These are phyloP conservation scores for Leccinum subtestaceum DNA, from an alignment of 768 basidiomycete species.

Conservation along the genomic window DNA sequence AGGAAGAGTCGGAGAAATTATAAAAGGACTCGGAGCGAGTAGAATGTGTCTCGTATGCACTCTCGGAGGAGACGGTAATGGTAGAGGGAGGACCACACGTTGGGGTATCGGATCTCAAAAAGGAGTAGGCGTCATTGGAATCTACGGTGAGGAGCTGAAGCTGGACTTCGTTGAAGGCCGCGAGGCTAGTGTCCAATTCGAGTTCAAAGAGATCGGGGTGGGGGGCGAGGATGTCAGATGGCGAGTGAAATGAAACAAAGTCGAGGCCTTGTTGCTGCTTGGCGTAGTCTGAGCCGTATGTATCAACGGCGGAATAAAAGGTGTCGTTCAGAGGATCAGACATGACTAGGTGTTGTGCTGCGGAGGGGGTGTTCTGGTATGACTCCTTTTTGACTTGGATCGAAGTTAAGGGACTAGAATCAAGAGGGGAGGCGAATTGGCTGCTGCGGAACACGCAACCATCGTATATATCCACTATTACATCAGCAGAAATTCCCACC, in stretches of 20 bases:
- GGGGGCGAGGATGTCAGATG: conserved; percentile 70
- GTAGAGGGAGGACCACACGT: conserved; percentile 72
- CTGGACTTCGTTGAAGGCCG: conserved; percentile 61
- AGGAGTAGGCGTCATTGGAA: conserved; percentile 61
- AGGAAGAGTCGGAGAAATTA: conserved; percentile 57
- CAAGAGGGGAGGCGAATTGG: conserved; percentile 4
- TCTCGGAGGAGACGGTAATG: conserved; percentile 78
- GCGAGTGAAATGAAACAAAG: conserved; percentile 68
- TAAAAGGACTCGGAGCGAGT: conserved; percentile 68
- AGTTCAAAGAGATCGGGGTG: conserved; percentile 81
- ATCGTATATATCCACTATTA: conserved; percentile 35
- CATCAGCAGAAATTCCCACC: conserved; percentile 34
- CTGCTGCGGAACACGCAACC: conserved; percentile 36
- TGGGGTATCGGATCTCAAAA: conserved; percentile 60
- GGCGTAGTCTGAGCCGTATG: conserved; percentile 37
- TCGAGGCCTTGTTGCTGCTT: conserved; percentile 49
- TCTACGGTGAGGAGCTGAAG: conserved; percentile 63
- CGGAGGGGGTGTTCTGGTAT: conserved; percentile 19
- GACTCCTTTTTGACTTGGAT: conserved; percentile 21
- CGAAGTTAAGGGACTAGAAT: background rate
- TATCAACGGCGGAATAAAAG: conserved; percentile 34
- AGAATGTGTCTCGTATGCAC: conserved; percentile 67
- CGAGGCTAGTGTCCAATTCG: conserved; percentile 72
- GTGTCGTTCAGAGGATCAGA: conserved; percentile 31
- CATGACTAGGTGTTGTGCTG: conserved; percentile 28